Evolutionary conservation across 345 rosid species (phyloP).

Genomic region (thale cress (Arabidopsis thaliana)): TAIR10.1 NC_003070.9:22708001-22708500

Average conservation of each 20-base stretch:
- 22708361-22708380: not conserved
- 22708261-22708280: not conserved
- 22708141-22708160: too few species aligned
- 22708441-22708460: conserved; percentile 39
- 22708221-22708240: too few species aligned
- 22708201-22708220: too few species aligned
- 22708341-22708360: not conserved
- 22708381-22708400: not conserved
- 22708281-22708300: not conserved
- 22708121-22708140: not conserved
- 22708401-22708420: not conserved
- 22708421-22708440: too few species aligned
- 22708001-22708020: conserved; percentile 13
- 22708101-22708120: not conserved
- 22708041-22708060: not conserved
- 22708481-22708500: conserved; percentile 57
- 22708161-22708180: too few species aligned
- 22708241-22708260: not conserved
- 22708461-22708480: conserved; percentile 53
- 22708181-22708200: too few species aligned
- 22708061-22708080: conserved; percentile 5
- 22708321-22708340: not conserved
- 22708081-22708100: conserved; percentile 24
- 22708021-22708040: not conserved
- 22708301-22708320: not conserved